Conservation (phyloP, 176 grass and related monocot species). For the Aegilops sharonensis region DNA sequence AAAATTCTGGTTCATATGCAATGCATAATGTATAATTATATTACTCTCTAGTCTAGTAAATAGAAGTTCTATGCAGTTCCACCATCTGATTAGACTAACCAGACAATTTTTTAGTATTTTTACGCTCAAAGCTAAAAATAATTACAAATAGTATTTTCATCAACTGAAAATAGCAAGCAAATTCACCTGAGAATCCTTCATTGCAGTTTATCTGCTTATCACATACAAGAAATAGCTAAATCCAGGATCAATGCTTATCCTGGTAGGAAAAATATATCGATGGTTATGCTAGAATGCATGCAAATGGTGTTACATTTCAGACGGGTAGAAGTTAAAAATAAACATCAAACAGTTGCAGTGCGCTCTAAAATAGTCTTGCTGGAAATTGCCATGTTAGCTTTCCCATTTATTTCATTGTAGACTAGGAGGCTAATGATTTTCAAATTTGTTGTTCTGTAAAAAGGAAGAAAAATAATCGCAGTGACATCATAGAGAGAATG, state of each 20-base stretch:
- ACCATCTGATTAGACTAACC: neutral
- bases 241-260: slow-evolving; percentile 13
- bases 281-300: slow-evolving; percentile 1
- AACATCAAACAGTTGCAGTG: neutral
- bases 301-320: neutral
- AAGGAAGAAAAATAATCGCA: neutral
- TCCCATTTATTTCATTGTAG: neutral
- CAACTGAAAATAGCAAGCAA: slow-evolving; percentile 1
- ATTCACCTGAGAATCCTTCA: slow-evolving; percentile 62
- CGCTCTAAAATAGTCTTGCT: neutral
- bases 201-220: slow-evolving; percentile 48
- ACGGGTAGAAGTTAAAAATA: neutral
- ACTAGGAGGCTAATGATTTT: neutral
- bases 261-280: slow-evolving; percentile 11
- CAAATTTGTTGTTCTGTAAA: neutral
- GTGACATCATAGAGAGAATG: neutral
- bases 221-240: slow-evolving; percentile 15
- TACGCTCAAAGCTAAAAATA: slow-evolving; percentile 10
- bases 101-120: neutral
- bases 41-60: neutral
- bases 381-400: neutral
- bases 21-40: neutral
- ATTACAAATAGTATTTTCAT: neutral
- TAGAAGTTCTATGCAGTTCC: neutral
- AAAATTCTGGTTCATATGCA: neutral